Conservation (phyloP, 805 yeast genomes). For the Lipomyces anomalus region DNA sequence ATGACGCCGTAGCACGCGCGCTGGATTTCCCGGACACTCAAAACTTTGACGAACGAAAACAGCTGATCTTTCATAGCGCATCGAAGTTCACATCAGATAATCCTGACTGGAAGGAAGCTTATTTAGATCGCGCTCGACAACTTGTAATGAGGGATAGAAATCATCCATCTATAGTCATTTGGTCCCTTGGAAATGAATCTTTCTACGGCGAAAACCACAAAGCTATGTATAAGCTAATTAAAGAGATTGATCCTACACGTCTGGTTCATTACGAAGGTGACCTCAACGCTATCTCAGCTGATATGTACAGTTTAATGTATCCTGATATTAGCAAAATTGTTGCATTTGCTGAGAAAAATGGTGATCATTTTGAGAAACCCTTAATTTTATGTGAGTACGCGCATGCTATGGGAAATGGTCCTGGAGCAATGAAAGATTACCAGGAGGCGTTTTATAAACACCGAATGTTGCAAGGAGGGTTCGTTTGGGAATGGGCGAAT, state of each 20-base stretch:
- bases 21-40: conserved; percentile 4
- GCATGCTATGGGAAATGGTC: conserved; percentile 40
- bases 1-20: conserved; percentile 10
- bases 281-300: conserved; percentile 29
- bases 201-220: conserved; percentile 35
- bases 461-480: conserved; percentile 35
- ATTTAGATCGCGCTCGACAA: conserved; percentile 34
- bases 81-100: conserved; percentile 32
- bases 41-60: conserved; percentile 16
- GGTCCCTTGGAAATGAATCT: conserved; percentile 40
- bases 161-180: conserved; percentile 35
- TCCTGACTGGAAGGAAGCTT: conserved; percentile 34
- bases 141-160: conserved; percentile 34
- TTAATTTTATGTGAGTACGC: conserved; percentile 37
- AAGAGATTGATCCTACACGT: conserved; percentile 29
- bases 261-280: conserved; percentile 38
- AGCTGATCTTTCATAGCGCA: conserved; percentile 17
- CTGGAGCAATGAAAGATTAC: conserved; percentile 35
- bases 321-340: conserved; percentile 28
- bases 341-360: conserved; percentile 22
- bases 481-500: conserved; percentile 40
- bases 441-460: conserved; percentile 33
- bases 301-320: conserved; percentile 36
- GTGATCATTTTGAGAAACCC: conserved; percentile 28
- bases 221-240: conserved; percentile 31